Evolutionary conservation across 768 basidiomycete genomes (phyloP), one percentile per base, ranked within the genome.

Genomic region (Termitomyces sp.): DNA sequence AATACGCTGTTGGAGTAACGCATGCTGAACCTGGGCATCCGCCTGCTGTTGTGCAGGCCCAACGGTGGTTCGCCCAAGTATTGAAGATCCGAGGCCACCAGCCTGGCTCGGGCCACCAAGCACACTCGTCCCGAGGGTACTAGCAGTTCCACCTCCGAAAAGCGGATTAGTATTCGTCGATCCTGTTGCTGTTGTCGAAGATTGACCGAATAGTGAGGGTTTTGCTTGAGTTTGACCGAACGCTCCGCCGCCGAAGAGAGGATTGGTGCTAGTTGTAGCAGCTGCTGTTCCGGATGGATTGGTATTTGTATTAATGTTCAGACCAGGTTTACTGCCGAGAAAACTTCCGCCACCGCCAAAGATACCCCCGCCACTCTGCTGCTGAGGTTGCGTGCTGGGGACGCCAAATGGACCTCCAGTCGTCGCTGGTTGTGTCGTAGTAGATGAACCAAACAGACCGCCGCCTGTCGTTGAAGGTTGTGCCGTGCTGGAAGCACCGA

Each of bases 1-100:
- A 22, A 93, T 83, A 54, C 79, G 77, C 51, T 84, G 79, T 10
- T 71, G 67, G 22, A 89, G 63, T 38, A 73, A 77, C 2, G 69
- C 59, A 55, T 80, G 84, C 59, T 90, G 84, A 12, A 73, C 71
- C 56, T 84, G 82, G 7, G 84, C 75, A 68, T 86, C 84, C n/a
- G 75, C 75, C 56, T 82, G 79, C 48, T 77, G 75, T 60, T 77
- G 75, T 35, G 69, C 67, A 3, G 73, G 57, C 5, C 70, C 66
- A 15, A 68, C 64, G 5, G 72, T 50, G 11, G 69, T 68, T 47
- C 73, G 70, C 7, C 81, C 75, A 17, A 77, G 64, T 21, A 65
- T 61, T 12, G 76, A 73, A 5, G 63, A 45, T 7, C 69, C 66
- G 2, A 70, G 53, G 24, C 62, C 66, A 6, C 60, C 54, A 32